These are phyloP conservation scores for Escovopsis weberi DNA, from an alignment of 2,329 filamentous ascomycete species.

Conservation along the genomic window DNA sequence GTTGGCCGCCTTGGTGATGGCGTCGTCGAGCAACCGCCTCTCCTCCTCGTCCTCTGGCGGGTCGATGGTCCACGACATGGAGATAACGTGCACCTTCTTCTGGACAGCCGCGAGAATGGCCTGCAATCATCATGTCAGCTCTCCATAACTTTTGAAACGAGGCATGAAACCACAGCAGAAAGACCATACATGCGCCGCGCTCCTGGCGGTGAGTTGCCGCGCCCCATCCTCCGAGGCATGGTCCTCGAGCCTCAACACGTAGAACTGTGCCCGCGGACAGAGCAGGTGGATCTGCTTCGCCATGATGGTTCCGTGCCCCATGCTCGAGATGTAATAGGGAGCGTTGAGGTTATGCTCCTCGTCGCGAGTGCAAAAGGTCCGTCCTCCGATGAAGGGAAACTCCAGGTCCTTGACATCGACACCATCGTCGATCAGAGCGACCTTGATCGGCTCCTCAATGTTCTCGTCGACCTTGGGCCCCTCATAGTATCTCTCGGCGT, in stretches of 20 bases:
- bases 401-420: conserved; percentile 17
- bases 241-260: conserved; percentile 8
- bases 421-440: conserved; percentile 26
- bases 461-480: conserved; percentile 3
- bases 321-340: conserved; percentile 16
- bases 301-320: conserved; percentile 15
- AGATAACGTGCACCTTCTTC: conserved; percentile 20
- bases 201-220: conserved; percentile 6
- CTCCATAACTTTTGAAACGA: too few relatives aligned
- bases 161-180: too few relatives aligned
- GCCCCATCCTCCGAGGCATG: conserved; percentile 3
- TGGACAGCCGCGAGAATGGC: conserved; percentile 17
- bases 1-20: conserved; percentile 11
- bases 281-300: conserved; percentile 12
- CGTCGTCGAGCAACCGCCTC: conserved; percentile 11
- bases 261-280: conserved; percentile 13
- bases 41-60: conserved; percentile 6
- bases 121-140: conserved; percentile 6
- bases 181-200: conserved; percentile 13
- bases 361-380: conserved; percentile 12
- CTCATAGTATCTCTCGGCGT: conserved; percentile 8
- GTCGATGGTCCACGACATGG: conserved; percentile 23
- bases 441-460: conserved; percentile 12
- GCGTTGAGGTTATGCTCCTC: conserved; percentile 7
- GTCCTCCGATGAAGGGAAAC: conserved; percentile 12